Base-by-base conservation (phyloP, 768 basidiomycete species). In the Chalciporus sphaerocephalus region DNA sequence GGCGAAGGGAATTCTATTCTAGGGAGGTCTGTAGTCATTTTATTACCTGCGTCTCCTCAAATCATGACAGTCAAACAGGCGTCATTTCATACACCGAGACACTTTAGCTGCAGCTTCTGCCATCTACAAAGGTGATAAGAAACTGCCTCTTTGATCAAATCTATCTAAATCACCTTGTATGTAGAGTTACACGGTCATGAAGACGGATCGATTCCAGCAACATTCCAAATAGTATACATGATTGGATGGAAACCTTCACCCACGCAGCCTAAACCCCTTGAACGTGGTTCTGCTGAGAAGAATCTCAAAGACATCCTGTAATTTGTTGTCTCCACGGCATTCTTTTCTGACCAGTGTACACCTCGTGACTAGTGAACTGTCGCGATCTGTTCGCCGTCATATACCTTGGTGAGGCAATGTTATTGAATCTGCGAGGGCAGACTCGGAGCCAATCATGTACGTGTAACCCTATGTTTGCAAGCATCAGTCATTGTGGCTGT, bases 181-280 rank as follows among this genome's bases (percentile, higher is more conserved):
- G 18, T 55, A 97, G 94, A 85, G 49, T 58, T 98, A 42, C 86
- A 97, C 62, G 92, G 88, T 8, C 74, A 83, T 46, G 81, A 85
- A 57, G 88, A 93, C 58, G 91, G 90, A 13, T 75, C 77, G 11
- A 74, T 98, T 27, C 89, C 94, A 3, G 96, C 96, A 13, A 99
- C 96, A 6, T 99, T 97, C 67, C 92, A 97, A 61, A 74, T 97
- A 38, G 92, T 98, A 45, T 96, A 89, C 64, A 85, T 97, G 78
- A 89, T 91, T 58, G 88, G 89, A 22, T 91, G 88, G 88, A 91
- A 86, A 55, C 87, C 87, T 12, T 72, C 79, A 0, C 72, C 79
- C 1, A 75, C 62, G 15, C 87, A 89, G 59, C 82, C 79, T 4
- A 78, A 82, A 58, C 75, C 87, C 1, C 67, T 87, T 2, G 73